Evolutionary conservation across 2,329 filamentous ascomycete species (phyloP), one percentile per base, ranked within the genome.

Genomic region (Claviceps sorghi): DNA sequence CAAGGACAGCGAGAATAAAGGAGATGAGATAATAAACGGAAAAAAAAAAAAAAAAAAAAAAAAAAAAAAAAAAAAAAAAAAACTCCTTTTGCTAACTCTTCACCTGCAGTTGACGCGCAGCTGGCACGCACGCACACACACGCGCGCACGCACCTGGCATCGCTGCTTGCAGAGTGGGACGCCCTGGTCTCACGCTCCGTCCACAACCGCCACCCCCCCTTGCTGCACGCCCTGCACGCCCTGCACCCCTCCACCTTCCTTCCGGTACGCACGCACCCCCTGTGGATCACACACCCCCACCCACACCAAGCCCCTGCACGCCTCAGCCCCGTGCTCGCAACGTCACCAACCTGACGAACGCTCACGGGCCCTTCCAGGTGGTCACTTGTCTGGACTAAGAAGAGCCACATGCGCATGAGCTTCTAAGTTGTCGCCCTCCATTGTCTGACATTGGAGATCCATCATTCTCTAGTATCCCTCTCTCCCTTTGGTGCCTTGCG

Each of bases 311-410:
- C 47, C 52, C 51, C 54, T 51, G 51, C 42, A 53, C 57, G 60
- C 64, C 64, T 70, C 69, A 71, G 69, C 69, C 69, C 70, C 69
- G 67, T 68, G 66, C 60, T 62, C 62, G 59, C 60, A 69, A 71
- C 68, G 67, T 71, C 68, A 69, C 65, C 62, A 59, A 64, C 29
- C 62, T 65, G 64, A 68, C 63, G 64, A 65, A 64, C 54, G 61
- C 62, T 60, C 60, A 60, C 59, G 57, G 60, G 54, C 58, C 58
- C 57, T 58, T 56, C 44, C 49, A 54, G 56, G 54, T 48, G 60
- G 61, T 62, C 62, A 62, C 59, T 66, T 57, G 58, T 58, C 55
- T 54, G 54, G 36, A 45, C 46, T 32, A 41, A 34, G 36, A 58
- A 59, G 58, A 55, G 56, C 55, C 61, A 64, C 64, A 65, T 63